Conservation (phyloP, 176 grass and related monocot species). For the Oryza longistaminata region DNA sequence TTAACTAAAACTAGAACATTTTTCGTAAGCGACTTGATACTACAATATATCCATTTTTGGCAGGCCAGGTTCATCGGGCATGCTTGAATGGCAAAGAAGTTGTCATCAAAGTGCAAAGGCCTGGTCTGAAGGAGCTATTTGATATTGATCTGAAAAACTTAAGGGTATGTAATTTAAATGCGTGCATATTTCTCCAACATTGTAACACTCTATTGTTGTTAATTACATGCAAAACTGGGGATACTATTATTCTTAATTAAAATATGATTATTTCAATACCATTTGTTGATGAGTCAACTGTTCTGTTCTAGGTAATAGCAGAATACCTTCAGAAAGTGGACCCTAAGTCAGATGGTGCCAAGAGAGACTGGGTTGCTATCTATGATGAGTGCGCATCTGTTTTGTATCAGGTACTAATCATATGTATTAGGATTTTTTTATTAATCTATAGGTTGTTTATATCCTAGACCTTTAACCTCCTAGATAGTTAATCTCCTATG, state of each 20-base stretch:
- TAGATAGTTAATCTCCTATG: no score
- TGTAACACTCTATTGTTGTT: not conserved
- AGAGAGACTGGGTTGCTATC: slow-evolving; percentile 99
- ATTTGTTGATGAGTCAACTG: slow-evolving; percentile 29
- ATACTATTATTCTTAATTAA: not conserved
- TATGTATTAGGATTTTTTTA: not conserved
- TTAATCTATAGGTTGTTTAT: no score
- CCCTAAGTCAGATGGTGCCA: slow-evolving; percentile 97
- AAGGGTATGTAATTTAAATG: slow-evolving; percentile 53
- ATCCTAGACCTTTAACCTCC: no score
- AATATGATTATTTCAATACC: slow-evolving; percentile 35
- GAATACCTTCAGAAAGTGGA: slow-evolving; percentile 99
- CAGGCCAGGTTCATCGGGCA: slow-evolving; percentile 99
- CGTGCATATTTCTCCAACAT: slow-evolving; percentile 1
- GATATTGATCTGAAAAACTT: slow-evolving; percentile 99
- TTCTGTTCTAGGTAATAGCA: slow-evolving; percentile 79
- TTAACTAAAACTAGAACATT: not conserved
- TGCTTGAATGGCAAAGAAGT: slow-evolving; percentile 83
- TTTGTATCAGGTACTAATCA: slow-evolving; percentile 78
- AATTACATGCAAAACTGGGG: slow-evolving; percentile 11
- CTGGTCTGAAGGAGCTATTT: slow-evolving; percentile 93
- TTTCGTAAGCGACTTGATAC: slow-evolving; percentile 21
- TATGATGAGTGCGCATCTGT: slow-evolving; percentile 96
- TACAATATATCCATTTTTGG: slow-evolving; percentile 53
- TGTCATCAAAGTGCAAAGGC: slow-evolving; percentile 97